Base-by-base conservation (phyloP, 1,284 basidiomycete species). In the Ganoderma boninense region DNA sequence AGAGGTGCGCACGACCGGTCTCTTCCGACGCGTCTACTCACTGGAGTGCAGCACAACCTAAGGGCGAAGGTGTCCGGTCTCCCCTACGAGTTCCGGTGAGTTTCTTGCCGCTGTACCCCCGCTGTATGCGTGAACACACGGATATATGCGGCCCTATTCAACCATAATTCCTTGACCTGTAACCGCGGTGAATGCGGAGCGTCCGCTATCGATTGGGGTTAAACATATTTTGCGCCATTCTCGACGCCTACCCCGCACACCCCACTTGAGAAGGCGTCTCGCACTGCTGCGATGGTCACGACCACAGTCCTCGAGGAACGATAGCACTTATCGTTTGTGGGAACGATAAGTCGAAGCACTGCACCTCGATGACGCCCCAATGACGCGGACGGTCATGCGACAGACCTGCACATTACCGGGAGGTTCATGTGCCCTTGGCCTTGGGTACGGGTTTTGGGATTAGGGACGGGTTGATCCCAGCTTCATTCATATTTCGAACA, bases 71-170 rank as follows among this genome's bases (percentile, higher is more conserved):
- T 86, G 23, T 86, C 87, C 14, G 87, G 89, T 11, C 80, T 93
- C 54, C 93, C 94, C 40, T 98, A 97, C 80, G 96, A 98, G 83
- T 97, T 97, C 80, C 89, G 95, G 94, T 95, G 77, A 75, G 84
- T 81, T 49, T 57, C 26, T 43, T n/a, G 46, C 67, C 46, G 64
- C 46, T 68, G 52, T 23, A 32, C 43, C 32, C 54, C 54, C 16
- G 10, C 4, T 57, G 14, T 26, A 52, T 29, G 29, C 16, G 16
- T 57, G n/a, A n/a, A 4, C 5, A 35, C 54, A 16, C 54, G 5
- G 29, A 7, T 57, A 11, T 57, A 57, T 57, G 54, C 29, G 54
- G 29, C 29, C 16, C 29, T 2, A 26, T 32, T 32, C 4, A 26
- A 26, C 14, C 46, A 49, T 23, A 26, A 14, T 14, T 52, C 49